A percentile compares a stretch with the other conserved stretches of the same genome.
Conservation (phyloP, 768 basidiomycete species). For the Nidula microcarpa region DNA sequence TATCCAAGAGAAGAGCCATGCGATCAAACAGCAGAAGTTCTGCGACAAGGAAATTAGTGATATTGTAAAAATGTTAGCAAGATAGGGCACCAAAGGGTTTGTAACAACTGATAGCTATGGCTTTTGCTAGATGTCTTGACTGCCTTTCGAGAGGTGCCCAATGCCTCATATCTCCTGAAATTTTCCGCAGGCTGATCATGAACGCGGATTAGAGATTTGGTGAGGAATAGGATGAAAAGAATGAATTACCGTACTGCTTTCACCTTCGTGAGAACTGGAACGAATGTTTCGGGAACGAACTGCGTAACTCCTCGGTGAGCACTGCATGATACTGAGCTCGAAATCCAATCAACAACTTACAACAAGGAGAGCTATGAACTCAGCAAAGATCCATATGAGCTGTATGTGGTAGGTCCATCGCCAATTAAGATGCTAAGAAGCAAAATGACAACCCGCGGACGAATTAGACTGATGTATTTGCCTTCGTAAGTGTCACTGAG, state of each 20-base stretch:
- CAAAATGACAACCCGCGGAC: not conserved
- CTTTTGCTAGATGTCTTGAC: slow-evolving; percentile 36
- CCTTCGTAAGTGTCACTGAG: too few relatives aligned
- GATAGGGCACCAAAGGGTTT: slow-evolving; percentile 48
- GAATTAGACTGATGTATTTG: not conserved
- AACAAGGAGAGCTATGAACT: slow-evolving; percentile 47
- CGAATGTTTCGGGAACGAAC: slow-evolving; percentile 73
- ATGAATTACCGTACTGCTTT: slow-evolving; percentile 52
- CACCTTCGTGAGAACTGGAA: slow-evolving; percentile 51
- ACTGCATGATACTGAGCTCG: not conserved
- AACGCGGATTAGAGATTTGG: not conserved
- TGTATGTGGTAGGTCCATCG: slow-evolving; percentile 77
- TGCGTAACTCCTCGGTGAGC: slow-evolving; percentile 16
- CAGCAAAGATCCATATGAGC: slow-evolving; percentile 63
- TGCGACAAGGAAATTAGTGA: slow-evolving; percentile 15
- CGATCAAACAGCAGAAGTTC: slow-evolving; percentile 62
- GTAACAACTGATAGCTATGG: slow-evolving; percentile 58
- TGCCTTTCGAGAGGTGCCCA: slow-evolving; percentile 58
- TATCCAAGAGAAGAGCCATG: slow-evolving; percentile 73
- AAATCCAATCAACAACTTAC: slow-evolving; percentile 26
- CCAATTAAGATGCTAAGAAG: slow-evolving; percentile 52
- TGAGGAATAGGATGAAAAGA: not conserved
- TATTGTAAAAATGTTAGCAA: not conserved
- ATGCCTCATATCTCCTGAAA: slow-evolving; percentile 49
- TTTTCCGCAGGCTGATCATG: slow-evolving; percentile 43